phyloP scores from a whole-genome alignment of 768 basidiomycete genomes.

The Kwoniella sp. region DNA sequence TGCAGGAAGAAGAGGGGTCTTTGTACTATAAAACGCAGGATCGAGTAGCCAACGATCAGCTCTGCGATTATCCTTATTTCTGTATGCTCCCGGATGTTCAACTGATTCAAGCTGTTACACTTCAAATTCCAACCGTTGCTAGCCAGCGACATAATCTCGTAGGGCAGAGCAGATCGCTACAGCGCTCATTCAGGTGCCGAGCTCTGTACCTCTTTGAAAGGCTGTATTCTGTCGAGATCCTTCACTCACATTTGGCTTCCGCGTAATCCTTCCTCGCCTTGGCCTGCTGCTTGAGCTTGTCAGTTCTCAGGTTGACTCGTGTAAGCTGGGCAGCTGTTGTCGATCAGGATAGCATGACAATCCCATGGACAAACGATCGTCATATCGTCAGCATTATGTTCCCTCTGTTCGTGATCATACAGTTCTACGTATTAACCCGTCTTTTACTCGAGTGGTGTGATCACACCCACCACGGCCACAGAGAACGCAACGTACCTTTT shows the following conservation, averaged over 20 bases:
- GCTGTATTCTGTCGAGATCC: background rate
- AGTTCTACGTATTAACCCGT: no score
- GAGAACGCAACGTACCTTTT: conserved; percentile 44
- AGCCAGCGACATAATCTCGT: background rate
- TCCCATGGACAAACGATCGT: no score
- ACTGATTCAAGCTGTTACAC: no score
- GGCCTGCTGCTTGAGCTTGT: conserved; percentile 48
- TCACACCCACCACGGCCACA: no score
- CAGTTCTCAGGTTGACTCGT: conserved; percentile 51
- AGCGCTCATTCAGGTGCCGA: no score
- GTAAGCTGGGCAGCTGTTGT: conserved; percentile 52
- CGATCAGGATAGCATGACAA: background rate
- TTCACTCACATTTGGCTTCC: conserved; percentile 35
- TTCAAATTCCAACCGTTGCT: background rate
- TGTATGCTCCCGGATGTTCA: background rate
- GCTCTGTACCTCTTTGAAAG: no score
- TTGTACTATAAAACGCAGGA: conserved; percentile 37
- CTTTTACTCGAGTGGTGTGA: no score
- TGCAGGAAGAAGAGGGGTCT: conserved; percentile 55
- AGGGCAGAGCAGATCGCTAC: background rate
- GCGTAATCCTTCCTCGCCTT: conserved; percentile 34
- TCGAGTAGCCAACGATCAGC: background rate
- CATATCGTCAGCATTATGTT: no score
- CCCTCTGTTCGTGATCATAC: no score
- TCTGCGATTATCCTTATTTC: background rate